Evolutionary conservation across 2,329 filamentous ascomycete genomes (phyloP), one percentile per base, ranked within the genome.

Genomic region (Fusarium sp.): DNA sequence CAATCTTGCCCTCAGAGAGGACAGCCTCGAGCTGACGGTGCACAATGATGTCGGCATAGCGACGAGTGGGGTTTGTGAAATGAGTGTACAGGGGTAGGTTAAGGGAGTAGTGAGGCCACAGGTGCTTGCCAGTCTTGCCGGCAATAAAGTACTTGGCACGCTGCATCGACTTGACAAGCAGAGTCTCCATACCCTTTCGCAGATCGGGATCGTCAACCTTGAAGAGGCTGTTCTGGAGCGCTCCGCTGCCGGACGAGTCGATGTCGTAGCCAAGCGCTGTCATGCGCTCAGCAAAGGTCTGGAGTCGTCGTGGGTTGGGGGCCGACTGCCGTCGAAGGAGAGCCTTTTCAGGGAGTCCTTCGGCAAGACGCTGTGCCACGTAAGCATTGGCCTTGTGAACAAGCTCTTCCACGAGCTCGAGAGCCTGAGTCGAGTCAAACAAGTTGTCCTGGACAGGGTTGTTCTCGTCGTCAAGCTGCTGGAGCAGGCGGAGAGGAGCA

Each of bases 401-500:
- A 63, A 99, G 88, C 86, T 99, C 97, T 83, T 99, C 97, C 52
- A 98, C 94, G 73, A 98, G 90, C 85, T 98, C 96, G 73, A 97
- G 95, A 4, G 95, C 94, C 11, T 92, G 88, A 14, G 94, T 95
- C 34, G 94, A 96, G 82, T 98, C 93, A 80, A 98, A 99, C 74
- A 99, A 94, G 85, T 98, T 99, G 82, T 95, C 91, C 85, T 98
- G 95, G 45, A 98, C 95, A 3, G 96, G 97, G 63, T 98, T 95
- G 83, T 98, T 98, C 87, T 99, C 97, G 78, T 99, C 97, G 77
- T 99, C 97, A 45, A 98, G 89, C 84, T 98, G 95, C 84, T 98
- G 95, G 71, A 98, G 87, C 56, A 99, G 89, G 67, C 97, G 93
- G 62, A 99, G 90, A 45, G 96, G 92, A 37, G 95, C 93, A 78